Conservation (phyloP, 345 rosid species). For the Camelina laxa region DNA sequence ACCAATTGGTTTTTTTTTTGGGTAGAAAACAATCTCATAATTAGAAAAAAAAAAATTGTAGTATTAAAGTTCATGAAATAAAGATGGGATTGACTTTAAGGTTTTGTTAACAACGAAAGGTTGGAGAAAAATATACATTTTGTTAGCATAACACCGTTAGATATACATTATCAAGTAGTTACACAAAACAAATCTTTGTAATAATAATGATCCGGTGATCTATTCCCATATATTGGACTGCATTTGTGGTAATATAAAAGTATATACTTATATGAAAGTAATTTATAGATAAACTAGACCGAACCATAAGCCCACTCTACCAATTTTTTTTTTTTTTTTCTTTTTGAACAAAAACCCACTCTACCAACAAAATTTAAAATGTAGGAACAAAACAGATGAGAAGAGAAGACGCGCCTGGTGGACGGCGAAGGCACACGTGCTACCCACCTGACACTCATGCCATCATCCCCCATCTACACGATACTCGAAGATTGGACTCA, state of each 20-base stretch:
- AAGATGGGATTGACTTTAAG: neutral
- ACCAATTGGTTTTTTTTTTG: neutral
- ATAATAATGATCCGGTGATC: neutral
- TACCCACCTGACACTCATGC: conserved; percentile 42
- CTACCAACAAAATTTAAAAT: too few relatives aligned
- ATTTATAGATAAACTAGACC: too few relatives aligned
- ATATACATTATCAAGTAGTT: neutral
- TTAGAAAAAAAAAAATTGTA: too few relatives aligned
- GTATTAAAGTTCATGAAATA: too few relatives aligned
- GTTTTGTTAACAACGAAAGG: neutral
- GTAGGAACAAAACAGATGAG: neutral
- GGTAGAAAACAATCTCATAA: neutral
- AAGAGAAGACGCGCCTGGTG: conserved; percentile 27
- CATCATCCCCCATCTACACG: conserved; percentile 52
- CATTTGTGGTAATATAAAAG: too few relatives aligned
- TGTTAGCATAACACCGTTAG: neutral
- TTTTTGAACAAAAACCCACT: too few relatives aligned
- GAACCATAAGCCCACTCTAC: too few relatives aligned
- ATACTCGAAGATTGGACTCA: conserved; percentile 41
- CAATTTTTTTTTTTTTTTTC: too few relatives aligned
- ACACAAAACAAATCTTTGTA: neutral
- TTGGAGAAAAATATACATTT: neutral
- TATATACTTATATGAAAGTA: too few relatives aligned
- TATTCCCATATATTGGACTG: too few relatives aligned
- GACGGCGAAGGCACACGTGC: conserved; percentile 58